phyloP scores from a whole-genome alignment of 805 yeast species.

The Cyberlindnera nakhonratchasimensis region DNA sequence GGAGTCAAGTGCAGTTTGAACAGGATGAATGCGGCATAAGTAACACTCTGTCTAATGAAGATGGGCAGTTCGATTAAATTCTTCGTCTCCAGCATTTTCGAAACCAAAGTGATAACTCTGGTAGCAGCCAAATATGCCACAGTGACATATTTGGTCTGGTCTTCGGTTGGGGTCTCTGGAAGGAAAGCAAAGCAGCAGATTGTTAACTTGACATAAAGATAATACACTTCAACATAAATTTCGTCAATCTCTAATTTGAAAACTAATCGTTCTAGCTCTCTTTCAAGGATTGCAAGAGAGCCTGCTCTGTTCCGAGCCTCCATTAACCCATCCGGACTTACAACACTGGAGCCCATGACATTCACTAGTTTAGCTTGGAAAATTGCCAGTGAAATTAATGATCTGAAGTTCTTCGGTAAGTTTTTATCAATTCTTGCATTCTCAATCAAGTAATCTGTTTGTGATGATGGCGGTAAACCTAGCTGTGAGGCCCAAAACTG shows the following conservation, averaged over 20 bases:
- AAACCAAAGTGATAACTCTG: constrained; percentile 71
- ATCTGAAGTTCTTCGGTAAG: constrained; percentile 68
- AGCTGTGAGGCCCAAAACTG: constrained; percentile 87
- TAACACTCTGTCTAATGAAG: constrained; percentile 80
- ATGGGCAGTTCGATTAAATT: constrained; percentile 83
- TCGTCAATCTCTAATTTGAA: constrained; percentile 64
- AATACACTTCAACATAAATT: constrained; percentile 70
- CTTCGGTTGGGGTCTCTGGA: constrained; percentile 86
- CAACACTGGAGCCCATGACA: constrained; percentile 83
- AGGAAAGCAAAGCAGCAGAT: constrained; percentile 86
- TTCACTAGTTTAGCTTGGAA: constrained; percentile 82
- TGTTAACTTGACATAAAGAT: constrained; percentile 72
- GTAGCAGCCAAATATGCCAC: constrained; percentile 81
- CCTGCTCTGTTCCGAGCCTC: constrained; percentile 83
- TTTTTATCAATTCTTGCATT: constrained; percentile 62
- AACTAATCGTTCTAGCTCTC: constrained; percentile 73
- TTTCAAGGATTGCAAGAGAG: constrained; percentile 67
- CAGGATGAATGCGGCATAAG: constrained; percentile 72
- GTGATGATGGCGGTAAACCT: constrained; percentile 85
- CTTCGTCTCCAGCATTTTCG: constrained; percentile 62
- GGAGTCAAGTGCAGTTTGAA: constrained; percentile 83
- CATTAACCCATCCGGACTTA: constrained; percentile 83
- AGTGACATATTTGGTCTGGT: constrained; percentile 80
- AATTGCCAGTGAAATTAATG: constrained; percentile 67
- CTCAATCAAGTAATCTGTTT: constrained; percentile 78